A percentile compares a stretch with the other conserved stretches of the same genome.
Evolutionary conservation across 352 stramenopile species (phyloP).

Genomic region (Globisporangium uncinulatum): DNA sequence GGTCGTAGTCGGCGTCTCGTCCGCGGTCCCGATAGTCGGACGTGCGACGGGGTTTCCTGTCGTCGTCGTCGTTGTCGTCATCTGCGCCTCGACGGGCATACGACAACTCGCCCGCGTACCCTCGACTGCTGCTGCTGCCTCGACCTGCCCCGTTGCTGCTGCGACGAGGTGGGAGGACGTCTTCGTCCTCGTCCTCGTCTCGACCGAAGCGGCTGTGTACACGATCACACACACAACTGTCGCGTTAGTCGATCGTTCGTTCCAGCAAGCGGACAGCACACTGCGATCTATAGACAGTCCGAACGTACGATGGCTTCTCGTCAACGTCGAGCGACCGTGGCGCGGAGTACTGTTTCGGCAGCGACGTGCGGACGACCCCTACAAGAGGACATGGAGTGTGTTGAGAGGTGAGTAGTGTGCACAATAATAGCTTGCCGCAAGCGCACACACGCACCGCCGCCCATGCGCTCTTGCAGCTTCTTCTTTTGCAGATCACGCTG

Average conservation of each 20-base stretch:
- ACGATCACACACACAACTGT: too few relatives aligned
- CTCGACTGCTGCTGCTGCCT: slow-evolving; percentile 10
- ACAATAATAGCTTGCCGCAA: neutral
- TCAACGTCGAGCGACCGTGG: slow-evolving; percentile 69
- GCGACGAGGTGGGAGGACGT: slow-evolving; percentile 21
- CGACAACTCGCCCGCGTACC: slow-evolving; percentile 10
- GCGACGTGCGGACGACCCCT: slow-evolving; percentile 70
- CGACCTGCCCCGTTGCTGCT: slow-evolving; percentile 16
- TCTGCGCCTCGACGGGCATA: slow-evolving; percentile 28
- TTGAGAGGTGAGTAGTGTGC: neutral
- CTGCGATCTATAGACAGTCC: neutral
- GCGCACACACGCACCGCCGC: slow-evolving; percentile 33
- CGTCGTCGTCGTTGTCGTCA: slow-evolving; percentile 41
- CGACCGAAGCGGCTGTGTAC: slow-evolving; percentile 56
- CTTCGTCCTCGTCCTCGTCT: slow-evolving; percentile 61
- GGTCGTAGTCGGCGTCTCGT: slow-evolving; percentile 10
- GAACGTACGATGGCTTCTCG: slow-evolving; percentile 75
- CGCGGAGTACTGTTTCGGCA: slow-evolving; percentile 76
- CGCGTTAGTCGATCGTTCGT: neutral
- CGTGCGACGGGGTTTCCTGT: slow-evolving; percentile 21
- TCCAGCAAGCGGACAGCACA: neutral
- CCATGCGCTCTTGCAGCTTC: slow-evolving; percentile 81
- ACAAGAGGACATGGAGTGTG: neutral
- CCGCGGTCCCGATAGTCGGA: slow-evolving; percentile 12
- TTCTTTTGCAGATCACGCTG: slow-evolving; percentile 85